Base-by-base conservation (phyloP, 2,329 filamentous ascomycete genomes). In the Colletotrichum gloeosporioides region DNA sequence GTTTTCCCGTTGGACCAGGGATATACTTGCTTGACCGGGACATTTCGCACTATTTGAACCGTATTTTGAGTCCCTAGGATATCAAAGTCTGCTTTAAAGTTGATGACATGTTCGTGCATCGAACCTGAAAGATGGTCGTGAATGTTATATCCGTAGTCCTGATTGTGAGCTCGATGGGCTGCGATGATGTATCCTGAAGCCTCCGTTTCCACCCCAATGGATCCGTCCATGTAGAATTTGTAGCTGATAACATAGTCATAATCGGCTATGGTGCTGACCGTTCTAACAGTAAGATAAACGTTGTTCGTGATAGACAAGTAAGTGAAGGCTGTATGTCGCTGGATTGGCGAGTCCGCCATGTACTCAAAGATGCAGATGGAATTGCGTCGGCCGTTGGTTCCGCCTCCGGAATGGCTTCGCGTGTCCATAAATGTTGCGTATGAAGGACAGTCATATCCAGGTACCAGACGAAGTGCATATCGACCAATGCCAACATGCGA, bases 301-400 rank as follows among this genome's bases (percentile, higher is more conserved):
- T 88, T 90, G 79, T 89, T 89, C 15, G 87, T 88, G 2, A 85
- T 85, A 4, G 84, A 83, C 2, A 88, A 85, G 74, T 88, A 86
- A 9, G 81, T 81, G 16, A 77, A 75, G 0, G 86, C 61, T 16
- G 83, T 85, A 79, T 92, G 90, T 1, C 90, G 85, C 66, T 86
- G 85, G 2, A 92, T 86, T 3, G 89, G 86, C 78, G 86, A 88
- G 55, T 88, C 88, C 1, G 87, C 82, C 16, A 87, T 87, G 69
- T 84, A 86, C 80, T 92, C 90, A 76, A 92, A 92, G 31, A 92
- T 73, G 78, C 91, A 93, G 59, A 93, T 87, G 73, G 86, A 87
- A 80, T 89, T 86, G 2, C 83, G 81, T 69, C 90, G 88, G 0
- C 84, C 87, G 73, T 85, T 83, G 0, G 86, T 87, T 2, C 83